A percentile compares a stretch with the other conserved stretches of the same genome.
These are phyloP conservation scores for Spergularia azorica DNA, from an alignment of 179 eudicot genomes.

Conservation along the genomic window DNA sequence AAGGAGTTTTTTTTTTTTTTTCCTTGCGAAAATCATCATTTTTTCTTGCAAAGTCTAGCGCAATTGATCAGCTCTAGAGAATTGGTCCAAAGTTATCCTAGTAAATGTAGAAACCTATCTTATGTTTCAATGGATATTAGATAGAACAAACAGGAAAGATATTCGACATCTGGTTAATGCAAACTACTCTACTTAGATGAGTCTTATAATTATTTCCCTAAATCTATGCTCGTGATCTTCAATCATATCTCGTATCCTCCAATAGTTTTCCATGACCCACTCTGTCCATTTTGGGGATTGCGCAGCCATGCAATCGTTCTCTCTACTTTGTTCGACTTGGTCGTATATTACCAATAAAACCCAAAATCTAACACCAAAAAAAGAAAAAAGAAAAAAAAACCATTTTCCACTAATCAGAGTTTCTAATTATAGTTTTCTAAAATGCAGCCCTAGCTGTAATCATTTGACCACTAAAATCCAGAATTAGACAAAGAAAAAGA, in stretches of 20 bases:
- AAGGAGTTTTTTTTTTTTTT: background rate
- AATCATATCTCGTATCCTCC: background rate
- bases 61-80: background rate
- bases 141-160: no score
- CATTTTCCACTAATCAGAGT: background rate
- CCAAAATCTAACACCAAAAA: no score
- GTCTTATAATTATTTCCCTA: background rate
- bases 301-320: background rate
- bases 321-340: background rate
- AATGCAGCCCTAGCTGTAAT: background rate
- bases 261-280: background rate
- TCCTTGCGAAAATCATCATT: background rate
- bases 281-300: background rate
- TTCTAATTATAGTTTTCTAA: slow-evolving; percentile 2
- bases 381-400: no score
- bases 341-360: background rate
- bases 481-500: background rate
- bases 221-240: background rate
- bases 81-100: background rate
- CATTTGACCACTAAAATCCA: background rate
- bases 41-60: background rate
- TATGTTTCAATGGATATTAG: no score
- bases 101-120: background rate
- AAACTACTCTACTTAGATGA: no score
- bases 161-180: no score